Conservation (phyloP, 2,329 filamentous ascomycete species). For the Sclerotinia glacialis region DNA sequence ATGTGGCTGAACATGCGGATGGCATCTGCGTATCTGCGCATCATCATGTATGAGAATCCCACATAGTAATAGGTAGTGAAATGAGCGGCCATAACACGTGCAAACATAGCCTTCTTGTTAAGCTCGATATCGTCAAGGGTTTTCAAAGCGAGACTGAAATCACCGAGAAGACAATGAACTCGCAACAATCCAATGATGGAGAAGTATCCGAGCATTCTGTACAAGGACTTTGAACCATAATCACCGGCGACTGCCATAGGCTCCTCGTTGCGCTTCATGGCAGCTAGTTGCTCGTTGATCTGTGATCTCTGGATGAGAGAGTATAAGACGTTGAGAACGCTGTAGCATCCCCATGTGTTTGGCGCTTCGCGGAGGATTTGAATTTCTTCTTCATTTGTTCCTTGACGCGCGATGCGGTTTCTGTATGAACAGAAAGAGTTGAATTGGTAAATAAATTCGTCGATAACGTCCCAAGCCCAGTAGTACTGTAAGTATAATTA, state of each 20-base stretch:
- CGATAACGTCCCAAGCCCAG: slow-evolving; percentile 99
- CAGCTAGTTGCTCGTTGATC: slow-evolving; percentile 94
- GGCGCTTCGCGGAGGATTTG: slow-evolving; percentile 91
- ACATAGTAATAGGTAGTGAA: slow-evolving; percentile 99
- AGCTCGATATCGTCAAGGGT: slow-evolving; percentile 99
- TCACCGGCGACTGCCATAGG: slow-evolving; percentile 84
- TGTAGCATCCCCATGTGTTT: slow-evolving; percentile 99
- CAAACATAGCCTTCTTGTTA: slow-evolving; percentile 99
- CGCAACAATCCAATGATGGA: slow-evolving; percentile 96
- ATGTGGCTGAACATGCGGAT: slow-evolving; percentile 99
- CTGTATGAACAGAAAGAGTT: slow-evolving; percentile 99
- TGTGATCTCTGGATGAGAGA: slow-evolving; percentile 97
- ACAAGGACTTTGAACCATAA: slow-evolving; percentile 90
- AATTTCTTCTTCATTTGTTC: slow-evolving; percentile 87
- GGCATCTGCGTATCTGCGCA: slow-evolving; percentile 97
- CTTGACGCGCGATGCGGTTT: slow-evolving; percentile 79
- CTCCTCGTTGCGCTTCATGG: slow-evolving; percentile 93
- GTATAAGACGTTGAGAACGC: slow-evolving; percentile 97
- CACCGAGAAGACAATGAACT: slow-evolving; percentile 92
- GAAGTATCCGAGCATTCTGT: slow-evolving; percentile 99
- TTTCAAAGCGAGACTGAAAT: slow-evolving; percentile 97
- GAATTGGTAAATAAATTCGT: slow-evolving; percentile 99
- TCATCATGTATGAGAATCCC: slow-evolving; percentile 99
- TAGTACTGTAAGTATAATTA: slow-evolving; percentile 66
- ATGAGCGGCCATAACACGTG: slow-evolving; percentile 97